phyloP scores from a whole-genome alignment of 257 asterid species.

The Nicotiana noctiflora region DNA sequence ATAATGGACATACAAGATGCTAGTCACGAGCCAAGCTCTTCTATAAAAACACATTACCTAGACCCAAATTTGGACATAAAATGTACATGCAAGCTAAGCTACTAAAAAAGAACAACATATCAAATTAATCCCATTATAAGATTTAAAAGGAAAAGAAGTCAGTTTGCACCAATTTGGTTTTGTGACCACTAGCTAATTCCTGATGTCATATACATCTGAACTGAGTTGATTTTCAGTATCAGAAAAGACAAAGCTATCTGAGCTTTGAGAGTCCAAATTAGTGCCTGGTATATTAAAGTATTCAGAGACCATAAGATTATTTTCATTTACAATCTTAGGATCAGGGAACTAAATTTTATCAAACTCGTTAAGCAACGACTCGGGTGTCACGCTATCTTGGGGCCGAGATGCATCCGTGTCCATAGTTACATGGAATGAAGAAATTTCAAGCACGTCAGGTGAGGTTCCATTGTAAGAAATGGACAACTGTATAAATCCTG shows the following conservation, averaged over 20 bases:
- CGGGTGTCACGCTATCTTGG: conserved; percentile 26
- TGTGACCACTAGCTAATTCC: no score
- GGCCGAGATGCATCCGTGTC: conserved; percentile 22
- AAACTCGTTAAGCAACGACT: conserved; percentile 36
- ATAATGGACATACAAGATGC: no score
- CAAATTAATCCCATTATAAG: no score
- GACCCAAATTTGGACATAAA: no score
- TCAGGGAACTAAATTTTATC: conserved; percentile 92
- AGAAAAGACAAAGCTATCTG: conserved; percentile 50
- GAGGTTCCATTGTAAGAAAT: conserved; percentile 52
- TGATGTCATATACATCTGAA: conserved; percentile 15
- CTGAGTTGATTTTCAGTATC: conserved; percentile 52
- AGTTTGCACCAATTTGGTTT: no score
- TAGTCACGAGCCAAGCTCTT: no score
- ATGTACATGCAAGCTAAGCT: no score
- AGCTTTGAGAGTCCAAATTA: conserved; percentile 45
- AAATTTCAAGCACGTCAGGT: conserved; percentile 68
- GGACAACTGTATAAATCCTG: conserved; percentile 83
- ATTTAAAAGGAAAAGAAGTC: no score
- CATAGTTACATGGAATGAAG: conserved; percentile 34
- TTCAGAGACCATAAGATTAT: conserved; percentile 78
- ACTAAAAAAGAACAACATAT: no score
- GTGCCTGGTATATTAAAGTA: conserved; percentile 61
- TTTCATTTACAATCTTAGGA: conserved; percentile 71
- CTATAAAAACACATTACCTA: no score